A percentile compares a stretch with the other conserved stretches of the same genome.
Conservation (phyloP, 495 filamentous ascomycete species). For the Neurospora sp. region DNA sequence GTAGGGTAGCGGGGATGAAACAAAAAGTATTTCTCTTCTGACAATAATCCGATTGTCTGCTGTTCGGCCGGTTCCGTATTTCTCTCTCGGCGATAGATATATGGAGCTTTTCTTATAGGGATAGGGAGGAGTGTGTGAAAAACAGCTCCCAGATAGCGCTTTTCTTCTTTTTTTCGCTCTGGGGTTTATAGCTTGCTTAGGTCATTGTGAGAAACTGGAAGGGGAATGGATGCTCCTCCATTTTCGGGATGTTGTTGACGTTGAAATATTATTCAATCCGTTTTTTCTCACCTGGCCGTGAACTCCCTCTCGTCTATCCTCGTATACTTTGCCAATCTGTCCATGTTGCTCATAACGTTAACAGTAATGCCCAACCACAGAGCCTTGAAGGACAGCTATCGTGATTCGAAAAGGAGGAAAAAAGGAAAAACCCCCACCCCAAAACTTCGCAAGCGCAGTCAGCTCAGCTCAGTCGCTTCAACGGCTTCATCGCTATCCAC, state of each 20-base stretch:
- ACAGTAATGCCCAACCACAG: too few relatives aligned
- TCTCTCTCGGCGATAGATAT: not conserved
- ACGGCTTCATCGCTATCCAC: not conserved
- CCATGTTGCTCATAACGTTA: too few relatives aligned
- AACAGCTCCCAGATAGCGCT: not conserved
- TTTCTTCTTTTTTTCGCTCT: conserved; percentile 11
- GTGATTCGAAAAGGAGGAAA: too few relatives aligned
- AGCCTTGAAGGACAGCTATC: too few relatives aligned
- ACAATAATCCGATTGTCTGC: not conserved
- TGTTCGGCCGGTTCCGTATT: not conserved
- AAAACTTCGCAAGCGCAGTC: not conserved
- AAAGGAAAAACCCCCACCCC: not conserved
- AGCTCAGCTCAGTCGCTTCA: not conserved
- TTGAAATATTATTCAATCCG: not conserved
- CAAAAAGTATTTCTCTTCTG: not conserved
- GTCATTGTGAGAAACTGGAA: not conserved
- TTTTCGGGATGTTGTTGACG: not conserved
- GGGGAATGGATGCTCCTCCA: not conserved
- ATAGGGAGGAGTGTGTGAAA: not conserved
- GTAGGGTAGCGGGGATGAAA: not conserved
- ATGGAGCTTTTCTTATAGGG: not conserved
- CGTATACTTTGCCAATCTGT: too few relatives aligned
- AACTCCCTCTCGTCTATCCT: too few relatives aligned
- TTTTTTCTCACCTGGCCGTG: too few relatives aligned
- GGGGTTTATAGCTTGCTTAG: not conserved